phyloP scores from a whole-genome alignment of 371 early-diverging fungal species.

The Mortierella sp. region DNA sequence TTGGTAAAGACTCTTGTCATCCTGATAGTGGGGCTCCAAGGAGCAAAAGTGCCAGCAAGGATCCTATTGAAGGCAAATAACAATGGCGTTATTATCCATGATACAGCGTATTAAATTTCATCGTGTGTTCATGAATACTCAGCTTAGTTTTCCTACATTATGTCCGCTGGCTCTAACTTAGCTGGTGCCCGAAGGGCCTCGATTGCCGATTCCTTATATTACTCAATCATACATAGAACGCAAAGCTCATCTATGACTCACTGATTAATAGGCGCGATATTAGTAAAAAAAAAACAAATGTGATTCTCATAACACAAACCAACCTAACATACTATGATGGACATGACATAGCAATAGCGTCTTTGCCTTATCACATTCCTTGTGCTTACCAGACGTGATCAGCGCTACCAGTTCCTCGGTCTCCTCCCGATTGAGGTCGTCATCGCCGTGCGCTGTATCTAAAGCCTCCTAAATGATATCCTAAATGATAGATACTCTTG shows the following conservation, averaged over 20 bases:
- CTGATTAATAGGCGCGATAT: too few relatives aligned
- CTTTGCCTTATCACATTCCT: constrained; percentile 11
- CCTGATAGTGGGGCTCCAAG: constrained; percentile 18
- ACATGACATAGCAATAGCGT: constrained; percentile 1
- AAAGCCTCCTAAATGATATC: too few relatives aligned
- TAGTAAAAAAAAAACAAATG: constrained; percentile 4
- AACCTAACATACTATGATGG: not conserved
- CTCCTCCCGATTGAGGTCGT: constrained; percentile 13
- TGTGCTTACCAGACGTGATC: constrained; percentile 22
- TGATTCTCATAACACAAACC: constrained; percentile 7
- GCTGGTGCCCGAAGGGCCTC: constrained; percentile 12
- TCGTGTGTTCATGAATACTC: not conserved
- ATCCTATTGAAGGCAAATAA: constrained; percentile 16
- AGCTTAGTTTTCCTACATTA: constrained; percentile 13
- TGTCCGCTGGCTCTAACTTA: constrained; percentile 21
- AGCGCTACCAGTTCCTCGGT: constrained; percentile 10
- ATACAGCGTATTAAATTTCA: not conserved
- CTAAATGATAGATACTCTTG: constrained; percentile 9
- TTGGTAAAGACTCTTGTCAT: constrained; percentile 17
- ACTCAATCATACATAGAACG: constrained; percentile 12
- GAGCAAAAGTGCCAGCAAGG: constrained; percentile 22
- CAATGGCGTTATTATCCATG: constrained; percentile 1
- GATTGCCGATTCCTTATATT: constrained; percentile 12
- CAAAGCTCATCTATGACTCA: constrained; percentile 19
- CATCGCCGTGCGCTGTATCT: constrained; percentile 7